These are phyloP conservation scores for Fusarium chlamydosporum DNA, from an alignment of 2,329 filamentous ascomycete genomes.

Conservation along the genomic window DNA sequence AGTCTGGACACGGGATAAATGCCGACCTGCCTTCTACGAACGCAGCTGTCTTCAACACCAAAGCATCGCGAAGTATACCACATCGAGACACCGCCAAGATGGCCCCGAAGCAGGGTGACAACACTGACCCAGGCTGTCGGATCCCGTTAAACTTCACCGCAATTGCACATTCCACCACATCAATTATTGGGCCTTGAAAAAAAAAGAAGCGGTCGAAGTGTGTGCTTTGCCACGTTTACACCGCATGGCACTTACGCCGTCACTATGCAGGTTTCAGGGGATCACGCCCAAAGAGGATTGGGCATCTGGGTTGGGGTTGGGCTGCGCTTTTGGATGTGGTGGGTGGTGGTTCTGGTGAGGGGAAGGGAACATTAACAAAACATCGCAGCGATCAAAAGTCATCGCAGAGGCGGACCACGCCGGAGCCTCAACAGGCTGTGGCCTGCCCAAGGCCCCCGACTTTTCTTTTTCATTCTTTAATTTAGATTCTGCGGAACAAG, in stretches of 20 bases:
- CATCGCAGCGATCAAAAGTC: conserved; percentile 14
- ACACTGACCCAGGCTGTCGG: conserved; percentile 1
- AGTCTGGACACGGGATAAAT: neutral
- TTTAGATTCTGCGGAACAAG: neutral
- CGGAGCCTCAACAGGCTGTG: conserved; percentile 2
- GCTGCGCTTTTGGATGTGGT: neutral
- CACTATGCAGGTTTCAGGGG: conserved; percentile 16
- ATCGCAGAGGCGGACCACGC: neutral
- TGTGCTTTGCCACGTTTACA: conserved; percentile 3
- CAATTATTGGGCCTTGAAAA: neutral
- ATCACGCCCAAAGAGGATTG: conserved; percentile 20
- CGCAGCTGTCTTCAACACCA: neutral
- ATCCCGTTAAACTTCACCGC: neutral
- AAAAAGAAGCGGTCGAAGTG: conserved; percentile 21
- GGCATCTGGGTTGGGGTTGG: conserved; percentile 3
- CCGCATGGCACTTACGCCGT: conserved; percentile 1
- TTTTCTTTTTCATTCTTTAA: neutral
- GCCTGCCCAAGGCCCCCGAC: neutral
- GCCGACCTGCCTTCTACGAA: neutral
- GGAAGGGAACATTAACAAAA: conserved; percentile 8
- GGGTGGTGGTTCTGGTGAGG: neutral
- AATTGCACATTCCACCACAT: neutral
- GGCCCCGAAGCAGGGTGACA: neutral
- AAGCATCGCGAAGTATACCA: conserved; percentile 8
- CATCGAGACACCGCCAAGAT: conserved; percentile 12